A percentile compares a stretch with the other conserved stretches of the same genome.
Evolutionary conservation across 148 eudicot species (phyloP).

Genomic region (Dianthus caryophyllus): DNA sequence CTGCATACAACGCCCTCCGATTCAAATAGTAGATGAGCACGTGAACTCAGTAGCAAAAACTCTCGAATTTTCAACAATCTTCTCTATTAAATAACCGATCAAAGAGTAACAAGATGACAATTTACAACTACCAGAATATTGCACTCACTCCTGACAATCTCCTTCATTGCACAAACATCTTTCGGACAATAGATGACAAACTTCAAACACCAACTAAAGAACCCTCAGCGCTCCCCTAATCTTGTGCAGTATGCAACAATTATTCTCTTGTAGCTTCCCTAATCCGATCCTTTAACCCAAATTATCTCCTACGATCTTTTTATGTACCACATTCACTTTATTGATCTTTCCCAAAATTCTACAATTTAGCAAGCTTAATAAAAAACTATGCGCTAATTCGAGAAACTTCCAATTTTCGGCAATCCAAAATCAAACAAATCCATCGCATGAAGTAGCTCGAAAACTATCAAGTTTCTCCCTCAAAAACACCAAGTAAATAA

Average conservation of each 20-base stretch:
- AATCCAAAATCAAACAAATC: too few species aligned
- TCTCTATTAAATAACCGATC: background rate
- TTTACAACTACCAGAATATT: background rate
- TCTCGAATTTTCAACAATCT: background rate
- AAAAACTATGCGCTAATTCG: too few species aligned
- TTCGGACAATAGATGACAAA: background rate
- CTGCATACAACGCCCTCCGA: background rate
- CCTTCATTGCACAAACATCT: background rate
- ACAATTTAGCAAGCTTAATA: background rate
- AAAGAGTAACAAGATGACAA: background rate
- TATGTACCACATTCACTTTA: too few species aligned
- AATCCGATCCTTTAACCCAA: background rate
- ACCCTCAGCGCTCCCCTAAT: background rate
- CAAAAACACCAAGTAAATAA: background rate
- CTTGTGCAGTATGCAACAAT: background rate
- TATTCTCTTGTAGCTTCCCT: conserved; percentile 3
- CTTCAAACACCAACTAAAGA: background rate
- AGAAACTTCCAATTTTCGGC: too few species aligned
- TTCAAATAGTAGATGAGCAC: background rate
- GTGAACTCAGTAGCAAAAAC: background rate
- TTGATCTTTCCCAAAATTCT: background rate
- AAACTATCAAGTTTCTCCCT: too few species aligned
- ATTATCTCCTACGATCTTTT: background rate
- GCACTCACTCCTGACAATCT: background rate
- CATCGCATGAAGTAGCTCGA: too few species aligned